Conservation (phyloP, 75 land plant genomes). For the Pinus taeda region DNA sequence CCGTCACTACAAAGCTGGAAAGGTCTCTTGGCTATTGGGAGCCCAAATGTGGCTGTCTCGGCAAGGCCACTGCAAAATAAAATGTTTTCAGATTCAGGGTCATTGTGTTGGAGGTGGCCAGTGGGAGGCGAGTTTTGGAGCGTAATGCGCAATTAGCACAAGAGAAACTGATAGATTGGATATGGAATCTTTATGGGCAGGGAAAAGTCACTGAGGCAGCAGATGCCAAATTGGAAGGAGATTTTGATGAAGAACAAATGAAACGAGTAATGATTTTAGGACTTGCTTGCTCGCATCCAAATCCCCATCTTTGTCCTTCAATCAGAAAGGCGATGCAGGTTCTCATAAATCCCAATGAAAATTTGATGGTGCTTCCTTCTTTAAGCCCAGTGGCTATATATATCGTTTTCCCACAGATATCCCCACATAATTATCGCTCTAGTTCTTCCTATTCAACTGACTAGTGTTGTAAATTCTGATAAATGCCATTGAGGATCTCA, state of each 20-base stretch:
- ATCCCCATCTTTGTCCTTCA: background rate
- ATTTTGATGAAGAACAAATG: too few relatives aligned
- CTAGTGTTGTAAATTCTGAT: too few relatives aligned
- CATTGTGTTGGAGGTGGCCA: constrained; percentile 9
- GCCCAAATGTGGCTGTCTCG: constrained; percentile 15
- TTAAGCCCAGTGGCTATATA: background rate
- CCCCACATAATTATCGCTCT: background rate
- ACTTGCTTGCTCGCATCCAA: constrained; percentile 1
- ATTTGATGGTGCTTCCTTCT: background rate
- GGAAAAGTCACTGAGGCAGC: background rate
- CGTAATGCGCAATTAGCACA: constrained; percentile 19
- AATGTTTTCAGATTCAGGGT: constrained; percentile 19
- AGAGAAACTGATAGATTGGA: constrained; percentile 75
- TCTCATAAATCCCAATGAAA: background rate
- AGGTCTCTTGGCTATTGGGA: constrained; percentile 28
- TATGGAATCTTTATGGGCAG: constrained; percentile 30
- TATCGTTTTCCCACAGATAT: background rate
- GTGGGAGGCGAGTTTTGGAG: constrained; percentile 39
- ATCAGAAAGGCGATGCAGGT: constrained; percentile 18
- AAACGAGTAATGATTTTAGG: too few relatives aligned
- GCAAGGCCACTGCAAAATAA: constrained; percentile 18
- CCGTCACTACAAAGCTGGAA: constrained; percentile 16
- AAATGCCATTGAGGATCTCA: too few relatives aligned
- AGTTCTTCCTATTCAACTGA: background rate
- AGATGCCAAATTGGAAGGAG: background rate